These are phyloP conservation scores for Boletellus deceptivus DNA, from an alignment of 1,284 basidiomycete species.

Conservation along the genomic window DNA sequence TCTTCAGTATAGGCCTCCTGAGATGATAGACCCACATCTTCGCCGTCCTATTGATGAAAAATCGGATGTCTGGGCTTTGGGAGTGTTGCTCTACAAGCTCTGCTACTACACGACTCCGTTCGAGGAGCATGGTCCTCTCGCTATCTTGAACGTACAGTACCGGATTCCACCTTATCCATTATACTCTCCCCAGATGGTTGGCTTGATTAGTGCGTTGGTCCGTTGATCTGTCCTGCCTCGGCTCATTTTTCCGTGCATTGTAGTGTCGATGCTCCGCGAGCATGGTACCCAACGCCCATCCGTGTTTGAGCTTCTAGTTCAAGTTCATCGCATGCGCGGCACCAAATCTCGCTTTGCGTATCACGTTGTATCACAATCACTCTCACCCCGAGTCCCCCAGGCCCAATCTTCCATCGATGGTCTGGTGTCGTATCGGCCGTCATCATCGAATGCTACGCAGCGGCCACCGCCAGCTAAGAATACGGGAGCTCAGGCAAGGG, in stretches of 20 bases:
- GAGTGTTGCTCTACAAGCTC: constrained; percentile 87
- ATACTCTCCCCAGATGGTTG: constrained; percentile 86
- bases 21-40: constrained; percentile 94
- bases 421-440: constrained; percentile 41
- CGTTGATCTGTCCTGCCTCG: constrained; percentile 3
- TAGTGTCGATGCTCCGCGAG: constrained; percentile 86
- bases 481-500: constrained; percentile 61
- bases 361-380: constrained; percentile 47
- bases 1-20: constrained; percentile 93
- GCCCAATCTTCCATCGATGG: constrained; percentile 33
- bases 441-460: constrained; percentile 27
- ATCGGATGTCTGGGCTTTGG: constrained; percentile 97
- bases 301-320: constrained; percentile 76
- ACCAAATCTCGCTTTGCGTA: constrained; percentile 81
- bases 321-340: constrained; percentile 79
- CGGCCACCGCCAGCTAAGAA: constrained; percentile 21
- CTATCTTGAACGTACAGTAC: constrained; percentile 96
- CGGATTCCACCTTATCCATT: constrained; percentile 90
- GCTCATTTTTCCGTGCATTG: constrained; percentile 10
- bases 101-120: constrained; percentile 99
- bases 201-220: constrained; percentile 75
- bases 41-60: constrained; percentile 87
- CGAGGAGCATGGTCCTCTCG: constrained; percentile 93
- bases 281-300: constrained; percentile 80
- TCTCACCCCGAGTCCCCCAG: constrained; percentile 40